These are phyloP conservation scores for Taphrina flavorubra DNA, from an alignment of 1,139 yeast genomes.

Conservation along the genomic window DNA sequence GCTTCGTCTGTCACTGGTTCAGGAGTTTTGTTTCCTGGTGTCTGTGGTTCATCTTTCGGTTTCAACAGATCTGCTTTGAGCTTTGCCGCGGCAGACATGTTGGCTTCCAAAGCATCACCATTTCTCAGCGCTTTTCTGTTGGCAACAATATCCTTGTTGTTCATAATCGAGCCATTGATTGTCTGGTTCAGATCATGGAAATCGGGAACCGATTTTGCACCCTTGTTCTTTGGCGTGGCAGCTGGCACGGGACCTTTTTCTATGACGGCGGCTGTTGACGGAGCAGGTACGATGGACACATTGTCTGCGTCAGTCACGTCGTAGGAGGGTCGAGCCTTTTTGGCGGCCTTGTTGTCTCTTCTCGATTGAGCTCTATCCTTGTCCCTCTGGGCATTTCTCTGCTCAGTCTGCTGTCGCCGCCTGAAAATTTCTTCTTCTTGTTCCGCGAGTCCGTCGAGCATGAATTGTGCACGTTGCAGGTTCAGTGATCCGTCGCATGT, in stretches of 20 bases:
- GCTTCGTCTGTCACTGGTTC: conserved; percentile 42
- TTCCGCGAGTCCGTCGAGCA: conserved; percentile 67
- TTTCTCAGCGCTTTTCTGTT: conserved; percentile 73
- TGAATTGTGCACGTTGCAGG: conserved; percentile 72
- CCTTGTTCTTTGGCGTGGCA: conserved; percentile 31
- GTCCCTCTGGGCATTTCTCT: conserved; percentile 66
- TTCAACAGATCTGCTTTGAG: conserved; percentile 36
- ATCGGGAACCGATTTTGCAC: conserved; percentile 43
- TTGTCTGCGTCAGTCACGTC: conserved; percentile 39
- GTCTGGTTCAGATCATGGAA: conserved; percentile 43
- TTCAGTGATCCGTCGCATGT: conserved; percentile 86
- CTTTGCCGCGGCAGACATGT: conserved; percentile 39
- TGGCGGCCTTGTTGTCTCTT: conserved; percentile 45
- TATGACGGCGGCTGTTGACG: conserved; percentile 37
- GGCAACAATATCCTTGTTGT: conserved; percentile 53
- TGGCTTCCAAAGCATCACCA: conserved; percentile 57
- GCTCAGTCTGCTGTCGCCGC: conserved; percentile 69
- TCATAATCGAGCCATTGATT: conserved; percentile 35
- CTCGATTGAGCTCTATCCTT: conserved; percentile 63
- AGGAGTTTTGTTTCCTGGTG: conserved; percentile 47
- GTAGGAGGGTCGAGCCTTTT: conserved; percentile 18
- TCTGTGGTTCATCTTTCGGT: conserved; percentile 53
- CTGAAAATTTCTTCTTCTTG: conserved; percentile 84
- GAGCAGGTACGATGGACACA: conserved; percentile 38
- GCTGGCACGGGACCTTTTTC: conserved; percentile 36